These are phyloP conservation scores for Trichoderma sp. DNA, from an alignment of 2,329 filamentous ascomycete species.

Conservation along the genomic window DNA sequence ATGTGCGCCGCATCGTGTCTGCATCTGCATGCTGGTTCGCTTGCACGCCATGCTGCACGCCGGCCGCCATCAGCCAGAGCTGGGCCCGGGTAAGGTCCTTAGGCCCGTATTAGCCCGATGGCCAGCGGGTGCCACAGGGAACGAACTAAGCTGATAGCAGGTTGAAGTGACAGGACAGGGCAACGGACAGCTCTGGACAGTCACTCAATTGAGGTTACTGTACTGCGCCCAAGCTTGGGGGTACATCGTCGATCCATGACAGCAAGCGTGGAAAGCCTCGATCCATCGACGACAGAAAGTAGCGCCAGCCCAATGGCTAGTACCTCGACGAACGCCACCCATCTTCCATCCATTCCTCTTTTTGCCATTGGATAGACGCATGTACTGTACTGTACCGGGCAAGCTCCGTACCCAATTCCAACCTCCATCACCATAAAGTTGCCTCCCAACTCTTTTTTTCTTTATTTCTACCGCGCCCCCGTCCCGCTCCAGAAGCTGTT, in stretches of 20 bases:
- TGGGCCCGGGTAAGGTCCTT: slow-evolving; percentile 10
- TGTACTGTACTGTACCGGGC: not conserved
- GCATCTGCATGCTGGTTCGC: slow-evolving; percentile 11
- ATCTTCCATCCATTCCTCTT: not conserved
- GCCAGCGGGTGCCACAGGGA: not conserved
- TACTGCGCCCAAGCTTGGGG: not conserved
- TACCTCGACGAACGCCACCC: slow-evolving; percentile 13
- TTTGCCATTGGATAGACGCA: not conserved
- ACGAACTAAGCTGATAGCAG: not conserved
- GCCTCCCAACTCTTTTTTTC: slow-evolving; percentile 11
- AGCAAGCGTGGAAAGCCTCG: not conserved
- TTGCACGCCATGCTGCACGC: slow-evolving; percentile 15
- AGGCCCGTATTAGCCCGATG: slow-evolving; percentile 3
- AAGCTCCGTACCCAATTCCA: slow-evolving; percentile 14
- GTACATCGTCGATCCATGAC: not conserved
- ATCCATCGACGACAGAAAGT: not conserved
- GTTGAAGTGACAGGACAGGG: not conserved
- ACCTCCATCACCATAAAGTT: slow-evolving; percentile 15
- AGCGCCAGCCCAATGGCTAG: not conserved
- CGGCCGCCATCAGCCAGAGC: not conserved
- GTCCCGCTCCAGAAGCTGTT: not conserved
- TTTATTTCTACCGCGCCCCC: slow-evolving; percentile 13
- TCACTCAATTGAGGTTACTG: not conserved
- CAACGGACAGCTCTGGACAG: not conserved
- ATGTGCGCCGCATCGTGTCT: slow-evolving; percentile 13